Percentiles rank a stretch among this genome's conserved stretches.
These are phyloP conservation scores for Chlamydomonas asymmetrica DNA, from an alignment of 139 green algal species.

Conservation along the genomic window DNA sequence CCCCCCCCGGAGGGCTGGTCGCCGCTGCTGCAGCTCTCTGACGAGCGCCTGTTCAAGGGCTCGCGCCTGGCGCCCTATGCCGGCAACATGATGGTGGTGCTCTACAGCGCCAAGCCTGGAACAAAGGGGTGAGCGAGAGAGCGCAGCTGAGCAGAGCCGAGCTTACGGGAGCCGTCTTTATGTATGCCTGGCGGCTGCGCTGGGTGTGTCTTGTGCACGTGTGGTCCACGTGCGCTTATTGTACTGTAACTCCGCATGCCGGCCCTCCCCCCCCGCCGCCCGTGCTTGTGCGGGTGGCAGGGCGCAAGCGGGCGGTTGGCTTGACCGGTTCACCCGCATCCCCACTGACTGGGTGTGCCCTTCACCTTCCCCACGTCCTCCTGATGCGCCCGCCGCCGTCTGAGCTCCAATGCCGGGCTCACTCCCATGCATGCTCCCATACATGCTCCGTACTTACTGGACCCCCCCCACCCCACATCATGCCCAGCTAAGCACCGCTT, in stretches of 20 bases:
- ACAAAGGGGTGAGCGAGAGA: neutral
- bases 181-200: neutral
- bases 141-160: neutral
- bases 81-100: conserved; percentile 46
- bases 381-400: neutral
- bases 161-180: neutral
- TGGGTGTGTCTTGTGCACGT: neutral
- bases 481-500: no score
- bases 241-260: no score
- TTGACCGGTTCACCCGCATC: no score
- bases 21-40: conserved; percentile 3
- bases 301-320: neutral
- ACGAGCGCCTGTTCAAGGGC: conserved; percentile 39
- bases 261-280: no score
- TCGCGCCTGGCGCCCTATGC: conserved; percentile 39
- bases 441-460: no score
- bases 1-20: conserved; percentile 20
- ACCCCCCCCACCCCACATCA: neutral
- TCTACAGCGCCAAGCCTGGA: conserved; percentile 37
- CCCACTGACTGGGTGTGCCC: no score
- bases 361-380: no score
- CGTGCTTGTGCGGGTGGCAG: no score
- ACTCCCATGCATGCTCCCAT: neutral
- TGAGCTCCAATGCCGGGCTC: neutral
- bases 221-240: no score